These are phyloP conservation scores for Podospora anserina DNA, from an alignment of 495 filamentous ascomycete species.

Conservation along the genomic window DNA sequence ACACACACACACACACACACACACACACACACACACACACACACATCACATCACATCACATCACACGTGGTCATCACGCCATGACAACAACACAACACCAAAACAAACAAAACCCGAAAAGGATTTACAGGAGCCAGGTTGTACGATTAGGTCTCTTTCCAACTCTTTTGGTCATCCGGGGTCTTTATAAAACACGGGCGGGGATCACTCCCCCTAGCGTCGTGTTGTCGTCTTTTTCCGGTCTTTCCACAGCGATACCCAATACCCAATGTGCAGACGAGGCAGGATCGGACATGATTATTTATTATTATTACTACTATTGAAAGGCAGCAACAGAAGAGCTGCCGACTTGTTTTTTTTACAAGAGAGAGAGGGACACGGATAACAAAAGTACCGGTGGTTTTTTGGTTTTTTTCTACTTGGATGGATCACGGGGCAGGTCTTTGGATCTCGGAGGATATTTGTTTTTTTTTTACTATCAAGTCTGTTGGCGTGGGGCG, in stretches of 20 bases:
- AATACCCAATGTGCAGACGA: constrained; percentile 16
- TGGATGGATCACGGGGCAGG: constrained; percentile 1
- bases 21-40: constrained; percentile 9
- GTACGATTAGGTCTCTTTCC: constrained; percentile 37
- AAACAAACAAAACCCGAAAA: constrained; percentile 21
- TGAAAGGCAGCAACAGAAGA: constrained; percentile 3
- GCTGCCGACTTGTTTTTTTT: not conserved
- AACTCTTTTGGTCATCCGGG: constrained; percentile 29
- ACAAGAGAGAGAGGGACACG: constrained; percentile 5
- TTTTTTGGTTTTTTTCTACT: constrained; percentile 17
- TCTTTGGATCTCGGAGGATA: constrained; percentile 6
- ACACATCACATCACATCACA: not conserved
- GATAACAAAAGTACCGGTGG: constrained; percentile 17
- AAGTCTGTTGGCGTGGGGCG: not conserved
- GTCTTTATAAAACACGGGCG: constrained; percentile 29
- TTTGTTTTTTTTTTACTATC: constrained; percentile 1
- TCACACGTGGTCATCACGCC: not conserved
- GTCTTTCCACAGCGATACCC: constrained; percentile 24
- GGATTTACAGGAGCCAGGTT: constrained; percentile 26
- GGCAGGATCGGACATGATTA: constrained; percentile 17
- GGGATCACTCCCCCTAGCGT: constrained; percentile 31
- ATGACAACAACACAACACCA: constrained; percentile 1
- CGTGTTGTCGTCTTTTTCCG: constrained; percentile 22
- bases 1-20: constrained; percentile 19
- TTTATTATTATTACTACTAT: constrained; percentile 1